Conservation (phyloP, 202 grass and related monocot species). For the Setaria italica region DNA sequence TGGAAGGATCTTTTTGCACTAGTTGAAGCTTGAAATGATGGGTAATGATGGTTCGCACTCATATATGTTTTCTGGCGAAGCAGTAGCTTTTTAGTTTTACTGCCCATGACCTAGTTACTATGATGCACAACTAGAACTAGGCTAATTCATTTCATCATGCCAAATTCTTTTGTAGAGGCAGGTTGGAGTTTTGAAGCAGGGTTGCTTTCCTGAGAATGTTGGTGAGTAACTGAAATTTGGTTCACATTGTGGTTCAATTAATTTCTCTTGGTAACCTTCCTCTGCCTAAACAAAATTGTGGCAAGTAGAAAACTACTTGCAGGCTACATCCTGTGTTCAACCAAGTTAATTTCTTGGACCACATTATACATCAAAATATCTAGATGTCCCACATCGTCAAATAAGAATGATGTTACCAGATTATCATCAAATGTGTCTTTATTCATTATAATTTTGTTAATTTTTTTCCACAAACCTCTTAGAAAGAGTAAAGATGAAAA, state of each 20-base stretch:
- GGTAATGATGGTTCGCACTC: constrained; percentile 29
- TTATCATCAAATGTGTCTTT: not conserved
- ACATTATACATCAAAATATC: not conserved
- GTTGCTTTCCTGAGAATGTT: constrained; percentile 50
- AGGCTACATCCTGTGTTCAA: not conserved
- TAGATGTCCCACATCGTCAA: not conserved
- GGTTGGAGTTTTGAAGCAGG: constrained; percentile 69
- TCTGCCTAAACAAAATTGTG: constrained; percentile 9
- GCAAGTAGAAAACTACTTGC: constrained; percentile 17
- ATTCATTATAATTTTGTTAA: not conserved
- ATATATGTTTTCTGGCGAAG: not conserved
- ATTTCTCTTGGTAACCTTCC: constrained; percentile 18
- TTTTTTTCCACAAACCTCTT: not conserved
- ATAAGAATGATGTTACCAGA: constrained; percentile 4
- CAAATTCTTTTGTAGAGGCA: constrained; percentile 65
- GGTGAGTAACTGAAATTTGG: constrained; percentile 54
- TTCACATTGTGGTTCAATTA: constrained; percentile 34
- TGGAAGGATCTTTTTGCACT: constrained; percentile 31
- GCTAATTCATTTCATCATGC: constrained; percentile 35
- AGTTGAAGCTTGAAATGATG: constrained; percentile 46
- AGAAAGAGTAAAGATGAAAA: not conserved
- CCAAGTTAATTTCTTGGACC: not conserved
- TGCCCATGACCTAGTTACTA: constrained; percentile 1
- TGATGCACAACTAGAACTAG: constrained; percentile 30
- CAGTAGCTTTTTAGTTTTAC: constrained; percentile 30